Evolutionary conservation across 345 rosid species (phyloP).

Genomic region (Carallia pectinifolia): DNA sequence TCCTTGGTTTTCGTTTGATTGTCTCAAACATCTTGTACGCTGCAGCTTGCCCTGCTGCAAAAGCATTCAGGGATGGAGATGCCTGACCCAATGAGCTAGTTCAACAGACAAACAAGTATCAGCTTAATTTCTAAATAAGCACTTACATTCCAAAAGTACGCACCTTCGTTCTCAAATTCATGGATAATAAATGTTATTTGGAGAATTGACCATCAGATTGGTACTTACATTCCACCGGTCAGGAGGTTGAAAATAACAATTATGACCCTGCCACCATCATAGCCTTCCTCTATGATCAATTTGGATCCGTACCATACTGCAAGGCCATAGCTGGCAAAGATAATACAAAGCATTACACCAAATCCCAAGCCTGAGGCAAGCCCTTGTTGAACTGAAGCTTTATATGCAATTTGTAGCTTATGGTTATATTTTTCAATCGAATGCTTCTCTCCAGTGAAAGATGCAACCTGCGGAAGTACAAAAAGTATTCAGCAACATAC

Average conservation of each 20-base stretch:
- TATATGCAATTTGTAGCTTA: conserved; percentile 58
- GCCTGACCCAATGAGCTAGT: conserved; percentile 67
- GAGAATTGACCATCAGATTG: neutral
- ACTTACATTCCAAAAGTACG: conserved; percentile 1
- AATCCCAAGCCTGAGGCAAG: conserved; percentile 69
- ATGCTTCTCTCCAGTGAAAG: conserved; percentile 83
- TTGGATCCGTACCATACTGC: conserved; percentile 76
- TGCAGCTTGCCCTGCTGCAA: conserved; percentile 69
- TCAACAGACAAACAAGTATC: neutral
- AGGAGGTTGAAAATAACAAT: conserved; percentile 59
- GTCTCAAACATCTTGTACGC: conserved; percentile 75
- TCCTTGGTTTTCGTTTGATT: conserved; percentile 47
- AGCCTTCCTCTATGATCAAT: conserved; percentile 58
- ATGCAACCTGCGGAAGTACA: conserved; percentile 46
- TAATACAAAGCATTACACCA: conserved; percentile 43
- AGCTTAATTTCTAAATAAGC: neutral
- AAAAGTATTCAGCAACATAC: neutral
- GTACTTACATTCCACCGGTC: conserved; percentile 76
- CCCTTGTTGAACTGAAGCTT: conserved; percentile 59
- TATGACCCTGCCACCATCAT: conserved; percentile 74
- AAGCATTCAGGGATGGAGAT: conserved; percentile 61
- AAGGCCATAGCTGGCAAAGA: conserved; percentile 55
- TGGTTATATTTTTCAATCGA: conserved; percentile 59
- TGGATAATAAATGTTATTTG: neutral
- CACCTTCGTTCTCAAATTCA: too few species aligned